phyloP scores from a whole-genome alignment of 345 rosid genomes.

The Pugionium cornutum region DNA sequence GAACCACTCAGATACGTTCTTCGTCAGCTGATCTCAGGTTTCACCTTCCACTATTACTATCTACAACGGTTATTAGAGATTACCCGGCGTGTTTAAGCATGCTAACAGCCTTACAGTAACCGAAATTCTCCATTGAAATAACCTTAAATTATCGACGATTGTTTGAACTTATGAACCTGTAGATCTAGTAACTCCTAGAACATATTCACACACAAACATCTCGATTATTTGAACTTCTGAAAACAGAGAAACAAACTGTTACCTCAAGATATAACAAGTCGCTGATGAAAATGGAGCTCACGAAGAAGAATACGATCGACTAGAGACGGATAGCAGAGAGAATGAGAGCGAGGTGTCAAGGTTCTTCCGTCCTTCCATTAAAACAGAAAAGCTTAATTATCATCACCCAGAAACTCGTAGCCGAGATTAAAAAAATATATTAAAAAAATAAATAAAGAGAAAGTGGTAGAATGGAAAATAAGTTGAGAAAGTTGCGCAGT shows the following conservation, averaged over 20 bases:
- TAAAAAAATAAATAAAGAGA: neutral
- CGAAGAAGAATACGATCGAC: conserved; percentile 26
- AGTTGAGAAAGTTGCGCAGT: conserved; percentile 20
- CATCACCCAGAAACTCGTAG: conserved; percentile 42
- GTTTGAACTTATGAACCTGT: neutral
- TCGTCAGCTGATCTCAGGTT: conserved; percentile 28
- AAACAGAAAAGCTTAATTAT: conserved; percentile 46
- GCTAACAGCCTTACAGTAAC: neutral
- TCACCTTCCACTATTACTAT: neutral
- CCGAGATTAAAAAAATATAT: conserved; percentile 11
- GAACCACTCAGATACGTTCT: conserved; percentile 12
- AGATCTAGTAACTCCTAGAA: conserved; percentile 29
- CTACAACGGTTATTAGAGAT: neutral
- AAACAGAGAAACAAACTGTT: neutral
- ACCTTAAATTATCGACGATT: neutral
- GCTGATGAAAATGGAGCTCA: conserved; percentile 28
- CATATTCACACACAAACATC: neutral
- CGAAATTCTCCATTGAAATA: conserved; percentile 13
- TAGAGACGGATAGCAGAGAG: conserved; percentile 19
- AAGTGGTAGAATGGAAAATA: conserved; percentile 33
- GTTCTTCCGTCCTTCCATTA: conserved; percentile 67
- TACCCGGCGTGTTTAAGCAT: neutral
- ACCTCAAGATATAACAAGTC: conserved; percentile 16
- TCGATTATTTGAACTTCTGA: neutral
- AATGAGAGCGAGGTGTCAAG: conserved; percentile 41